phyloP scores from a whole-genome alignment of 306 rosid species.

The Pyrus betulifolia region DNA sequence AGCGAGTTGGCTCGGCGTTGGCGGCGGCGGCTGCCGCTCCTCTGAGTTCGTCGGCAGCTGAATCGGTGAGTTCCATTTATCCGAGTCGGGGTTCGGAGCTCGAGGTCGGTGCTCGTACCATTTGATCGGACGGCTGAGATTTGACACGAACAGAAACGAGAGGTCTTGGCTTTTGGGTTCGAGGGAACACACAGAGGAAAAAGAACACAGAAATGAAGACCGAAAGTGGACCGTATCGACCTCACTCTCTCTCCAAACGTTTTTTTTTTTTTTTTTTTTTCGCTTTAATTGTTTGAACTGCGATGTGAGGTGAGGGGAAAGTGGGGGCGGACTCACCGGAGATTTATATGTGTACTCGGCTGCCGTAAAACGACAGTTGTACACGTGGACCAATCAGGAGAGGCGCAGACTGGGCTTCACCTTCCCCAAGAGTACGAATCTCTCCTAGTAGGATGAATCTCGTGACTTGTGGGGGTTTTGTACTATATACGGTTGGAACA shows the following conservation, averaged over 20 bases:
- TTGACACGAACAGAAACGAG: constrained; percentile 9
- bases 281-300: not conserved
- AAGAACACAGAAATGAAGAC: constrained; percentile 46
- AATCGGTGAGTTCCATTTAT: constrained; percentile 84
- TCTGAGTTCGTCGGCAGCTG: constrained; percentile 42
- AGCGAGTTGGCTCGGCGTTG: constrained; percentile 43
- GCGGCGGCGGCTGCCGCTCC: constrained; percentile 16
- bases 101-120: constrained; percentile 37
- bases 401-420: not conserved
- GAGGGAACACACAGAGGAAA: constrained; percentile 17
- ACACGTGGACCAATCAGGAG: constrained; percentile 1
- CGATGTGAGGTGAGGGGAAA: not conserved
- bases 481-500: too few relatives aligned
- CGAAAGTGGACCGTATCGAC: constrained; percentile 32
- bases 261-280: not conserved
- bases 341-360: not conserved
- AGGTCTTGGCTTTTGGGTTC: constrained; percentile 17
- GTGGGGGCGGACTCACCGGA: not conserved
- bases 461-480: too few relatives aligned
- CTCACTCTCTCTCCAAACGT: not conserved
- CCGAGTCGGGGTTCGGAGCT: constrained; percentile 41
- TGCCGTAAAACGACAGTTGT: not conserved
- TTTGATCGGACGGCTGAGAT: constrained; percentile 72
- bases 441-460: too few relatives aligned
- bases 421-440: not conserved